phyloP scores from a whole-genome alignment of 2,329 filamentous ascomycete genomes.

The Pseudocercospora vitis region DNA sequence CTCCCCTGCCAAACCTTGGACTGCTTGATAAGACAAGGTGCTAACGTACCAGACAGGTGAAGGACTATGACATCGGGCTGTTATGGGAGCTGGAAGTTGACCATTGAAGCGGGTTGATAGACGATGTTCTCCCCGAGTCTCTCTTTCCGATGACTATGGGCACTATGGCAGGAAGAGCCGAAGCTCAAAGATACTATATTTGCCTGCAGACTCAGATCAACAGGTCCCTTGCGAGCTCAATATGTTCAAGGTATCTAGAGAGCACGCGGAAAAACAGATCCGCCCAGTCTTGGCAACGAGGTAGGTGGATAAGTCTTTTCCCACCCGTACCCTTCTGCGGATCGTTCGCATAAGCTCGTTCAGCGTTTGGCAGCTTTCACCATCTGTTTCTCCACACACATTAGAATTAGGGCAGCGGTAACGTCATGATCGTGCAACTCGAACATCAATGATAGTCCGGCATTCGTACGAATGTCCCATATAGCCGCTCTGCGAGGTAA shows the following conservation, averaged over 20 bases:
- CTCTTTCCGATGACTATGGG: too few species aligned
- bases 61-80: too few species aligned
- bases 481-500: background rate
- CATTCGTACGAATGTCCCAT: constrained; percentile 4
- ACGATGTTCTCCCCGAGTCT: too few species aligned
- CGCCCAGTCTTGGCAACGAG: background rate
- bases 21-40: too few species aligned
- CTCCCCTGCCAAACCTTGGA: too few species aligned
- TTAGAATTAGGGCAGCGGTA: constrained; percentile 1
- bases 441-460: constrained; percentile 7
- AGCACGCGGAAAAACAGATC: background rate
- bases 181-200: background rate
- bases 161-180: too few species aligned
- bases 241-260: background rate
- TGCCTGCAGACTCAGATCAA: too few species aligned
- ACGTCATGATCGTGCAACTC: constrained; percentile 9
- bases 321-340: background rate
- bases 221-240: too few species aligned
- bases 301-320: background rate
- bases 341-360: background rate
- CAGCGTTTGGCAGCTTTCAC: too few species aligned
- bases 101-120: too few species aligned
- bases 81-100: too few species aligned
- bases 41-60: too few species aligned
- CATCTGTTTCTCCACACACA: background rate